Base-by-base conservation (phyloP, 805 yeast genomes). In the Kodamaea fukazawae region DNA sequence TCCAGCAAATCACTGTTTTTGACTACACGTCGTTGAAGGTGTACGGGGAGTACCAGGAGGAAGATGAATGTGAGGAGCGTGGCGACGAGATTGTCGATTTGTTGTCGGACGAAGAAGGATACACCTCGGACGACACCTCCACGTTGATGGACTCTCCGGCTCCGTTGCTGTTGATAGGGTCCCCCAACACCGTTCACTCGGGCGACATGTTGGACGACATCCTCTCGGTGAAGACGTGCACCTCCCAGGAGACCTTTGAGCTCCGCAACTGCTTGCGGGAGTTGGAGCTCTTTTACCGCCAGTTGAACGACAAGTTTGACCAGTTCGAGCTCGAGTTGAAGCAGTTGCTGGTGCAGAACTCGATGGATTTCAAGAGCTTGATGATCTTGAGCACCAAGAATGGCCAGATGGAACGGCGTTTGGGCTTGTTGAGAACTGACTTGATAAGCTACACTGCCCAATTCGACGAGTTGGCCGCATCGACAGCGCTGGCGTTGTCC, bases 71-170 rank as follows among this genome's bases (percentile, higher is more conserved):
- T n/a, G 42, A 34, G 32, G 50, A 49, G 23, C 23, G 5, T 20
- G 35, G 28, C 5, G 23, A 32, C 27, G 32, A 34, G 27, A 26
- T 12, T 23, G 27, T 10, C n/a, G 28, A 31, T 7, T 4, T 16
- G n/a, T 4, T 16, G n/a, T 31, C 13, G 12, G 34, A 31, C 10
- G 25, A 31, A n/a, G 34, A 17, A 15, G 53, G 50, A 4, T 44
- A 47, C 15, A 57, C 54, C 10, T 42, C 36, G 22, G 57, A 53
- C 32, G 55, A 51, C 10, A 41, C 47, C 1, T 50, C 43, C n/a
- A 47, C 58, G n/a, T 42, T 54, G 18, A 53, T 54, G 56, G 57
- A 45, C 12, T 12, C 33, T 3, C 25, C 45, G 28, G 26, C n/a
- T 7, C 32, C 38, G 15, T 12, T 32, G n/a, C 16, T 13, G 31